Evolutionary conservation across 495 filamentous ascomycete species (phyloP).

Genomic region (Stereocaulon alpinum): DNA sequence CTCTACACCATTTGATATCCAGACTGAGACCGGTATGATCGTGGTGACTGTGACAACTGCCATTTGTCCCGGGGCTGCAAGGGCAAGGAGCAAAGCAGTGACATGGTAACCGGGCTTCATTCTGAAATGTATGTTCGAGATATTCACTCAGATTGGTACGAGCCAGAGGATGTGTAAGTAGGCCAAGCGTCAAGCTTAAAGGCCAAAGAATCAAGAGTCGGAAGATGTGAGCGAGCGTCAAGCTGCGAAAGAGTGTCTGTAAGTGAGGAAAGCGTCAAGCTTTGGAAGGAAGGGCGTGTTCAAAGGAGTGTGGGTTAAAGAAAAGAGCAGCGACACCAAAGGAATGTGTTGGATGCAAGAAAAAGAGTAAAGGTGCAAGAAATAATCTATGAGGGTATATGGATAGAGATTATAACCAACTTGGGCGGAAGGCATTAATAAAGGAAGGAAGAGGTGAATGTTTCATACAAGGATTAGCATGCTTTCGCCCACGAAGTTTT

Average conservation of each 20-base stretch:
- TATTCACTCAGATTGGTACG: background rate
- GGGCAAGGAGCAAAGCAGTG: slow-evolving; percentile 3
- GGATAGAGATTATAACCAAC: too few species aligned
- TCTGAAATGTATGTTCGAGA: background rate
- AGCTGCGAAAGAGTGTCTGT: background rate
- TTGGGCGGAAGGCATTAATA: too few species aligned
- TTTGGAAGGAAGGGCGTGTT: background rate
- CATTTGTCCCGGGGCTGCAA: background rate
- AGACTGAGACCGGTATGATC: background rate
- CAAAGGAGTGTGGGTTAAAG: background rate
- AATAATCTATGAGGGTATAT: too few species aligned
- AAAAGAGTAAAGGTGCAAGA: too few species aligned
- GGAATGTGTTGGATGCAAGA: background rate
- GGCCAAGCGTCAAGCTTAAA: background rate
- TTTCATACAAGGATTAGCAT: too few species aligned
- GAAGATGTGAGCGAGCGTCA: background rate
- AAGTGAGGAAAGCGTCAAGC: background rate
- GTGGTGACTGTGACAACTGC: background rate
- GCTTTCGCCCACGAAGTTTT: too few species aligned
- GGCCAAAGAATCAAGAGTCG: background rate
- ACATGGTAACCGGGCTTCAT: background rate
- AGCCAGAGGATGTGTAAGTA: background rate
- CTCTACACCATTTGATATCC: background rate
- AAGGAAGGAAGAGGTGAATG: too few species aligned
- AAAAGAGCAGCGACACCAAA: background rate